phyloP scores from a whole-genome alignment of 2,329 filamentous ascomycete species.

The Ophiostoma tasmaniense region DNA sequence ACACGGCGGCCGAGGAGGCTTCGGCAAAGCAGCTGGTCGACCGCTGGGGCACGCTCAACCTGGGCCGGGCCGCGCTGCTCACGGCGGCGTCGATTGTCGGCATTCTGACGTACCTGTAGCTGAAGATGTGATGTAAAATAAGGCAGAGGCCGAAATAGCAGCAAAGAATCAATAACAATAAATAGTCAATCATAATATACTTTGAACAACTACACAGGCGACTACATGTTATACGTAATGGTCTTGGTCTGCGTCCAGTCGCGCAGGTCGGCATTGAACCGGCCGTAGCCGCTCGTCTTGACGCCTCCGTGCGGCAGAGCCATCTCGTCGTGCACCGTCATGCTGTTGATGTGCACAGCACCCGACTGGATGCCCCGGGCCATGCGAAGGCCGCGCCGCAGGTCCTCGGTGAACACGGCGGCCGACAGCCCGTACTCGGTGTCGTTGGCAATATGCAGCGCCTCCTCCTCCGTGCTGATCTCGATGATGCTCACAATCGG shows the following conservation, averaged over 20 bases:
- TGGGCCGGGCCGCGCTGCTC: slow-evolving; percentile 28
- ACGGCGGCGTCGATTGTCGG: slow-evolving; percentile 10
- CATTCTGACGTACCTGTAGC: slow-evolving; percentile 13
- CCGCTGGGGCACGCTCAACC: slow-evolving; percentile 46
- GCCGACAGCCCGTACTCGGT: slow-evolving; percentile 68
- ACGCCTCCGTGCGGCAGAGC: slow-evolving; percentile 58
- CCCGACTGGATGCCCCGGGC: slow-evolving; percentile 58
- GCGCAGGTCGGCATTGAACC: slow-evolving; percentile 48
- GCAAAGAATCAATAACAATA: background rate
- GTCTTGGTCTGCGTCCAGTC: slow-evolving; percentile 59
- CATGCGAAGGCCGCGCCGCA: slow-evolving; percentile 50
- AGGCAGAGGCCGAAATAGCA: background rate
- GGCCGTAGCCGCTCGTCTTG: slow-evolving; percentile 55
- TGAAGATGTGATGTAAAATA: background rate
- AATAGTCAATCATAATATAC: background rate
- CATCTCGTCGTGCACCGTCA: slow-evolving; percentile 58
- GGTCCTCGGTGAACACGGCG: slow-evolving; percentile 64
- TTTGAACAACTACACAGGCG: background rate
- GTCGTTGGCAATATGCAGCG: slow-evolving; percentile 66
- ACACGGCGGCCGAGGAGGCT: slow-evolving; percentile 27
- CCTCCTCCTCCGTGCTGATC: slow-evolving; percentile 62
- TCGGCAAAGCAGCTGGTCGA: slow-evolving; percentile 42
- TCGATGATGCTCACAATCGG: slow-evolving; percentile 61
- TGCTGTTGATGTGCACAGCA: slow-evolving; percentile 58
- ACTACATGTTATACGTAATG: slow-evolving; percentile 39